Conservation (phyloP, 1,139 yeast genomes). For the Hanseniaspora sp. region DNA sequence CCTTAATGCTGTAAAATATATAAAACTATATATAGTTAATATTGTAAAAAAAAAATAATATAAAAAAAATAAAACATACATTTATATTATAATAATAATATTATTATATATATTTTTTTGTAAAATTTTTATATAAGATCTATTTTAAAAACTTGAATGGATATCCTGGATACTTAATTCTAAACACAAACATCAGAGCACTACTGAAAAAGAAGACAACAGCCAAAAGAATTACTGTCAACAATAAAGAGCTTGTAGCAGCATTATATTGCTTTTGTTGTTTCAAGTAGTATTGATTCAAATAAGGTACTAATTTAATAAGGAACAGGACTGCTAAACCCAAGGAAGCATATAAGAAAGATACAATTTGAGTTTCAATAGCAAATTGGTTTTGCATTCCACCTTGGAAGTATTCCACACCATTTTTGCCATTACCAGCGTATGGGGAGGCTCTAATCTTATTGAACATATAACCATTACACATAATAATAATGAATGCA, state of each 20-base stretch:
- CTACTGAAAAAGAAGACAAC: constrained; percentile 44
- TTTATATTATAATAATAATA: background rate
- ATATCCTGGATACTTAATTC: constrained; percentile 48
- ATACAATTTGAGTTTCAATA: constrained; percentile 67
- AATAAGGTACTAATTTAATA: constrained; percentile 39
- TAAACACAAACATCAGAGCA: constrained; percentile 44
- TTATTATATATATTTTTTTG: no score
- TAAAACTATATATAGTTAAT: no score
- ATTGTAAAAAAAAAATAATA: no score
- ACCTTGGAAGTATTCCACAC: constrained; percentile 51
- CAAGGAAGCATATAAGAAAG: constrained; percentile 51
- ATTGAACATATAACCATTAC: constrained; percentile 89
- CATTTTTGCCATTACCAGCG: constrained; percentile 46
- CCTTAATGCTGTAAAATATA: no score
- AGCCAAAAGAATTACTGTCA: constrained; percentile 34
- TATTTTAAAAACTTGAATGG: constrained; percentile 39
- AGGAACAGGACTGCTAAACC: constrained; percentile 42
- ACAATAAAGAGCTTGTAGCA: constrained; percentile 36
- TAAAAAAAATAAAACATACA: background rate
- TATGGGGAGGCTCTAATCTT: constrained; percentile 70
- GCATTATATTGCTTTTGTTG: constrained; percentile 19
- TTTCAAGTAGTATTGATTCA: constrained; percentile 30
- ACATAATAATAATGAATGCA: constrained; percentile 58
- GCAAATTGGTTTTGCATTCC: constrained; percentile 66
- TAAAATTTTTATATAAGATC: background rate